Percentiles rank a stretch among this genome's conserved stretches.
Evolutionary conservation across 2,329 filamentous ascomycete species (phyloP).

Genomic region (Aspergillus texensis): DNA sequence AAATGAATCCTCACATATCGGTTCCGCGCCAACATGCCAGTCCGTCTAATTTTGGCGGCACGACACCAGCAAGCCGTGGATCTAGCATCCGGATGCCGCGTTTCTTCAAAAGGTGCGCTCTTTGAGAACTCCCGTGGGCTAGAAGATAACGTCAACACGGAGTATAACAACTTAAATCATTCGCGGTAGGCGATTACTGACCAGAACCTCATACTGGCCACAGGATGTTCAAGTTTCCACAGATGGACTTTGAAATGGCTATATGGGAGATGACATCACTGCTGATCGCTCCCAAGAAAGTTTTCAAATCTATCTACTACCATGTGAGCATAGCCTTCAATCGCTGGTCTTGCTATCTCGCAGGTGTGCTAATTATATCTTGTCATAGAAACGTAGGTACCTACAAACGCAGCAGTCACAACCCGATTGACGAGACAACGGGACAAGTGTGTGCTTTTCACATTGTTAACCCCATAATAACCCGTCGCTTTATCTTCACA

Average conservation of each 20-base stretch:
- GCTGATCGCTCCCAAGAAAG: conserved; percentile 70
- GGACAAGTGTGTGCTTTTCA: not conserved
- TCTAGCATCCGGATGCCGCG: conserved; percentile 63
- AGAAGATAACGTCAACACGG: not conserved
- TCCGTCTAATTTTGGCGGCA: conserved; percentile 55
- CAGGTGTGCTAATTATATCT: not conserved
- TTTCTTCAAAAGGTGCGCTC: conserved; percentile 63
- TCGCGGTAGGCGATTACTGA: not conserved
- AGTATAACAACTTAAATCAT: not conserved
- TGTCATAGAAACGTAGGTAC: not conserved
- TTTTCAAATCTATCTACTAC: conserved; percentile 71
- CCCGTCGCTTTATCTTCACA: conserved; percentile 26
- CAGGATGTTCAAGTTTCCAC: conserved; percentile 69
- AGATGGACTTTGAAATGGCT: conserved; percentile 75
- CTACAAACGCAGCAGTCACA: not conserved
- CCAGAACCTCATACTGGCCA: conserved; percentile 13
- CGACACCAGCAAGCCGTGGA: conserved; percentile 52
- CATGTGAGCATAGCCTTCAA: conserved; percentile 53
- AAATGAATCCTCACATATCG: conserved; percentile 64
- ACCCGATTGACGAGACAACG: not conserved
- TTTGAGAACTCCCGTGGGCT: not conserved
- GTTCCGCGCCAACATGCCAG: conserved; percentile 61
- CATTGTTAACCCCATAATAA: not conserved
- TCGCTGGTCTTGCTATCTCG: not conserved
- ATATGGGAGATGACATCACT: conserved; percentile 73